These are phyloP conservation scores for Boletus bicolor DNA, from an alignment of 768 basidiomycete species.

Conservation along the genomic window DNA sequence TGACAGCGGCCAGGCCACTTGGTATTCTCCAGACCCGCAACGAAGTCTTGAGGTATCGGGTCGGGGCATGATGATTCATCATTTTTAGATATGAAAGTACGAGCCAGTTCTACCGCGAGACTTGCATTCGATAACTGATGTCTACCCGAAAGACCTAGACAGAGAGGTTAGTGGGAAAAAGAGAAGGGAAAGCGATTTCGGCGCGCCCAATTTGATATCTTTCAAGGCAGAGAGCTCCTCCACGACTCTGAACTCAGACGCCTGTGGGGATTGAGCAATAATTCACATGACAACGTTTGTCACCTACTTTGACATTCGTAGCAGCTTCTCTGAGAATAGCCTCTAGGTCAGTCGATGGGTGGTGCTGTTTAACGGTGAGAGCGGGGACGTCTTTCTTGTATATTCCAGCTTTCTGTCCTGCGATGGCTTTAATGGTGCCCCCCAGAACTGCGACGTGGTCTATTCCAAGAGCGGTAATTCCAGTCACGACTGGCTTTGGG, in stretches of 20 bases:
- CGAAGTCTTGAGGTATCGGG: constrained; percentile 49
- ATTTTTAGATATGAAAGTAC: constrained; percentile 52
- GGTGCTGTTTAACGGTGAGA: constrained; percentile 74
- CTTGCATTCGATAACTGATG: constrained; percentile 90
- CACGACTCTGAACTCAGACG: constrained; percentile 66
- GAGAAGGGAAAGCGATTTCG: background rate
- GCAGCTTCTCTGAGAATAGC: constrained; percentile 67
- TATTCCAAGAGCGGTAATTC: constrained; percentile 85
- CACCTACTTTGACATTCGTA: constrained; percentile 56
- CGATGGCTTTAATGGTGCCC: constrained; percentile 84
- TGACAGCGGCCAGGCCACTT: constrained; percentile 97
- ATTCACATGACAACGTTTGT: background rate
- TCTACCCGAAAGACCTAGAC: constrained; percentile 71
- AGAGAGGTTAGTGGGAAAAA: constrained; percentile 4
- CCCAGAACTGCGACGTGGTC: constrained; percentile 90
- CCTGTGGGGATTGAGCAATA: constrained; percentile 34
- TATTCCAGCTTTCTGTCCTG: constrained; percentile 94
- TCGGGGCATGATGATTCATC: constrained; percentile 16
- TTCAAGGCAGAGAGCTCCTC: constrained; percentile 48
- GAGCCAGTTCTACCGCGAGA: constrained; percentile 74
- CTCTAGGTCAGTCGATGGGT: constrained; percentile 67
- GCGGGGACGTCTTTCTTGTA: constrained; percentile 93
- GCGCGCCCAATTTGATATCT: constrained; percentile 59
- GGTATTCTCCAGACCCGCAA: constrained; percentile 61
- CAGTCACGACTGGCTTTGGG: constrained; percentile 85